These are phyloP conservation scores for Cyberlindnera americana DNA, from an alignment of 805 yeast genomes.

Conservation along the genomic window DNA sequence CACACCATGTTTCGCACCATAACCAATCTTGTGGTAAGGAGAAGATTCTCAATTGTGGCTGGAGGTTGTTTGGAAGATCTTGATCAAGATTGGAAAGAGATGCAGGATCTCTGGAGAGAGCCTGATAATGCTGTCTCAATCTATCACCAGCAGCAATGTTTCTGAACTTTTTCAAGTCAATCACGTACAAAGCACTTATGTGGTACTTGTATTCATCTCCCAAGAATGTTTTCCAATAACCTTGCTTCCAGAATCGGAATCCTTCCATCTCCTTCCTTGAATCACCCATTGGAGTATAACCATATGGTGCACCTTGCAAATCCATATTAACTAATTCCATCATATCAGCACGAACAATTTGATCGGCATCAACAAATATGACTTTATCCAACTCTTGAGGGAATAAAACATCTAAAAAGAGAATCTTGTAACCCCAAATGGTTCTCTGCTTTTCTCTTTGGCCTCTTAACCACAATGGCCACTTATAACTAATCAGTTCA, in stretches of 20 bases:
- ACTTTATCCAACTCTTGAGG: slow-evolving; percentile 74
- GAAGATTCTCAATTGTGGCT: slow-evolving; percentile 58
- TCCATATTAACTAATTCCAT: slow-evolving; percentile 65
- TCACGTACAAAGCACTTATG: slow-evolving; percentile 79
- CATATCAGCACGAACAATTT: slow-evolving; percentile 73
- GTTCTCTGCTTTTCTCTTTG: slow-evolving; percentile 78
- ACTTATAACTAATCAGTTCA: slow-evolving; percentile 77
- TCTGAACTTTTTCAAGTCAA: slow-evolving; percentile 70
- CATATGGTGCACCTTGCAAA: slow-evolving; percentile 79
- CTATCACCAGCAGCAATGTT: slow-evolving; percentile 69
- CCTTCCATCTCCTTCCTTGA: slow-evolving; percentile 79
- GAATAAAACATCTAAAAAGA: slow-evolving; percentile 82
- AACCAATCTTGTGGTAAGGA: slow-evolving; percentile 82
- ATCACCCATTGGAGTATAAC: slow-evolving; percentile 84
- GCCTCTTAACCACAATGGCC: slow-evolving; percentile 88
- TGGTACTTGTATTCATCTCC: slow-evolving; percentile 56
- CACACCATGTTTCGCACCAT: slow-evolving; percentile 95
- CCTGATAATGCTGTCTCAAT: slow-evolving; percentile 81
- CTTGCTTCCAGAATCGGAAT: slow-evolving; percentile 87
- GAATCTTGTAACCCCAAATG: slow-evolving; percentile 84
- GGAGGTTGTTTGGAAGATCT: slow-evolving; percentile 89
- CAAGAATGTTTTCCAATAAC: slow-evolving; percentile 76
- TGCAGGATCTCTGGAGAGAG: slow-evolving; percentile 69
- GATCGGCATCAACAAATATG: slow-evolving; percentile 85
- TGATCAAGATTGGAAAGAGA: slow-evolving; percentile 86